phyloP scores from a whole-genome alignment of 371 early-diverging fungal genomes.

The Mucor lusitanicus region DNA sequence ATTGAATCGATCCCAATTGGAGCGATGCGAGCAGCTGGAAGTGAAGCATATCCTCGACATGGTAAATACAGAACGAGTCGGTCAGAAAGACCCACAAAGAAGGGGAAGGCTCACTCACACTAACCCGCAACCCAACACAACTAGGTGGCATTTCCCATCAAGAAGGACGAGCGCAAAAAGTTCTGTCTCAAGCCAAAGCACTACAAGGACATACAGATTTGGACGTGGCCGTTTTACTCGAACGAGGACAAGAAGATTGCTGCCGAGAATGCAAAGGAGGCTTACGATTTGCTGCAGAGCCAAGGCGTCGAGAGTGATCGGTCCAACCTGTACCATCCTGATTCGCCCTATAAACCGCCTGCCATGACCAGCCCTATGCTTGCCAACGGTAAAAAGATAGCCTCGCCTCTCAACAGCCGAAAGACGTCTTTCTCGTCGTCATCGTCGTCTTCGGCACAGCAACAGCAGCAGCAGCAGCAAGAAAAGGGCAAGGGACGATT shows the following conservation, averaged over 20 bases:
- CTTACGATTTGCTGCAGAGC: constrained; percentile 11
- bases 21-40: constrained; percentile 11
- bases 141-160: constrained; percentile 17
- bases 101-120: no score
- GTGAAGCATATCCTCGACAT: constrained; percentile 10
- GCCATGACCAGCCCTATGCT: background rate
- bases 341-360: constrained; percentile 4
- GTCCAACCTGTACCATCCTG: constrained; percentile 7
- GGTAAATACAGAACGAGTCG: background rate
- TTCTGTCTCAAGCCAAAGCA: constrained; percentile 18
- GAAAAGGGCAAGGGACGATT: constrained; percentile 2
- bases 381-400: constrained; percentile 1
- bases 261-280: constrained; percentile 15
- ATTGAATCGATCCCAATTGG: constrained; percentile 4
- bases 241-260: constrained; percentile 3
- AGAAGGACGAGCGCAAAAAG: constrained; percentile 15
- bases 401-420: background rate
- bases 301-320: constrained; percentile 1
- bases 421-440: background rate
- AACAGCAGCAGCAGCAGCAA: background rate
- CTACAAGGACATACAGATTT: constrained; percentile 15
- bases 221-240: constrained; percentile 21
- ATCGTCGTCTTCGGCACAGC: background rate
- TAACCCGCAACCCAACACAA: background rate
- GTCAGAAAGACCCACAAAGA: background rate